These are phyloP conservation scores for Pseudonitzschia pungens DNA, from an alignment of 108 stramenopile genomes.

Conservation along the genomic window DNA sequence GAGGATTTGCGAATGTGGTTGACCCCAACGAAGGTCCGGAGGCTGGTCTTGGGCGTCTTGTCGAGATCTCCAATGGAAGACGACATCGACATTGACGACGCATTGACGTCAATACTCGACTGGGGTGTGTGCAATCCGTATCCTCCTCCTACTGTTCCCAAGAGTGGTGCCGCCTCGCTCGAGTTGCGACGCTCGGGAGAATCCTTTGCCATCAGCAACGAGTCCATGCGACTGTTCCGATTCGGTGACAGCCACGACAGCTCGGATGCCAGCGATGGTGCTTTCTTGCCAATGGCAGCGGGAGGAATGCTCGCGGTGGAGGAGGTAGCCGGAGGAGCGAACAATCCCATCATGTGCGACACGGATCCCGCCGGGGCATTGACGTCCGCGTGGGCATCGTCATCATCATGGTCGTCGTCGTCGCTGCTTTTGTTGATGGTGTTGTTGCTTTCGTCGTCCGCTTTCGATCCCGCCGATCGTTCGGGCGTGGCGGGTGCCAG, in stretches of 20 bases:
- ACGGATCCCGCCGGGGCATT: slow-evolving; percentile 21
- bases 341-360: slow-evolving; percentile 27
- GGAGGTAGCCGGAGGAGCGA: slow-evolving; percentile 26
- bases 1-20: background rate
- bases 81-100: background rate
- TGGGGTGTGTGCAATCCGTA: background rate
- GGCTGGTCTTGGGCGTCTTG: slow-evolving; percentile 17
- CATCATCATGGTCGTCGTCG: no score
- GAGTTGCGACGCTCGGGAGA: background rate
- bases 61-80: slow-evolving; percentile 1
- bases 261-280: slow-evolving; percentile 6
- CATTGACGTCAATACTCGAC: background rate
- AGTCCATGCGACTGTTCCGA: background rate
- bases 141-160: no score
- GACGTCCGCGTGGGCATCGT: background rate
- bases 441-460: no score
- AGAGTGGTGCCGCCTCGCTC: background rate
- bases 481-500: background rate
- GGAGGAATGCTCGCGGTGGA: background rate
- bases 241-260: background rate
- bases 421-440: no score
- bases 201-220: background rate
- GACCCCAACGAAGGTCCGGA: background rate
- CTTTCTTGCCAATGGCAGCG: no score
- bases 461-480: background rate